Evolutionary conservation across 805 yeast genomes (phyloP).

Genomic region (Grigorovia transvaalensis): DNA sequence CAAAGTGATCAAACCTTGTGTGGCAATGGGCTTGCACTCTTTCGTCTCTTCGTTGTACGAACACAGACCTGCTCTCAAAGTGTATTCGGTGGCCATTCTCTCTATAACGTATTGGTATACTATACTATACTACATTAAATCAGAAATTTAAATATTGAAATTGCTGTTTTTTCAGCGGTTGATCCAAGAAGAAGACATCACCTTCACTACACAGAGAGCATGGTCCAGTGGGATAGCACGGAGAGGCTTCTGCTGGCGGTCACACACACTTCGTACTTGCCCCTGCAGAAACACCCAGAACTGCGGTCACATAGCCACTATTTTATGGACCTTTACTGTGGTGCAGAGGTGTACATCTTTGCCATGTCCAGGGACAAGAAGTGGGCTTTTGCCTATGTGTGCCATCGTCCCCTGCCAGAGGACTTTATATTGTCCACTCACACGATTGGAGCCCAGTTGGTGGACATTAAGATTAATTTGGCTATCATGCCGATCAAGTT

Average conservation of each 20-base stretch:
- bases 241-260: constrained; percentile 36
- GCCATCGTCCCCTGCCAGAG: constrained; percentile 58
- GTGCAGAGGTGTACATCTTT: constrained; percentile 68
- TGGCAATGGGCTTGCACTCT: constrained; percentile 46
- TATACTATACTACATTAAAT: no score
- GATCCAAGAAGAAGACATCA: no score
- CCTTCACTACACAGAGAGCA: neutral
- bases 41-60: constrained; percentile 45
- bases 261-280: constrained; percentile 36
- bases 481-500: constrained; percentile 50
- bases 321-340: constrained; percentile 52
- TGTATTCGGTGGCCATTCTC: constrained; percentile 15
- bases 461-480: constrained; percentile 43
- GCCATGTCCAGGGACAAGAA: constrained; percentile 43
- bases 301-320: constrained; percentile 26
- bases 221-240: constrained; percentile 37
- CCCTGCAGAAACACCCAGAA: constrained; percentile 32
- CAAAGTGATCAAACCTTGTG: constrained; percentile 37
- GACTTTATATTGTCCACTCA: constrained; percentile 49
- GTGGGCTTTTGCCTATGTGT: constrained; percentile 76
- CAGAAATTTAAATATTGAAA: no score
- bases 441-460: constrained; percentile 51
- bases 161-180: no score
- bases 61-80: constrained; percentile 57
- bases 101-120: no score